Conservation (phyloP, 768 basidiomycete species). For the Boletus eberwhitei region DNA sequence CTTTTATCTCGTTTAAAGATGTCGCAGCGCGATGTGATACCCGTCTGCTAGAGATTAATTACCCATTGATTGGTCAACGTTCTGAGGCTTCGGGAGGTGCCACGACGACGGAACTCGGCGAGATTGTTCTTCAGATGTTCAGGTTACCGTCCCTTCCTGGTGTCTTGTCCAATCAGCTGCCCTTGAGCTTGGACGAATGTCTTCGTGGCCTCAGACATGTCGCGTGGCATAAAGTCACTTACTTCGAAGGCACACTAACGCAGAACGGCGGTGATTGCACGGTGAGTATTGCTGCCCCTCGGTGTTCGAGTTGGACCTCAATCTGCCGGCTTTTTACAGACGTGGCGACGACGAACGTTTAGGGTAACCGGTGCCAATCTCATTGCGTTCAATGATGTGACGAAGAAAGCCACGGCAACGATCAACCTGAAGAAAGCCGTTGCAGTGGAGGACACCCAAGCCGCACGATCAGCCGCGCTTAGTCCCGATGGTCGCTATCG, state of each 20-base stretch:
- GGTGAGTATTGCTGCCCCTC: slow-evolving; percentile 46
- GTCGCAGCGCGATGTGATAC: slow-evolving; percentile 81
- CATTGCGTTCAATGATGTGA: slow-evolving; percentile 90
- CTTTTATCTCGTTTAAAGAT: slow-evolving; percentile 87
- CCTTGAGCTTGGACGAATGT: slow-evolving; percentile 92
- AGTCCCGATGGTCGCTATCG: slow-evolving; percentile 43
- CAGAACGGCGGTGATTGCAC: slow-evolving; percentile 92
- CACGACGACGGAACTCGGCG: slow-evolving; percentile 73
- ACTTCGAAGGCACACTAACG: slow-evolving; percentile 89
- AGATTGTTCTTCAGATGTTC: slow-evolving; percentile 88
- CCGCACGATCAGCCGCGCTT: slow-evolving; percentile 43
- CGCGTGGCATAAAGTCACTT: slow-evolving; percentile 92
- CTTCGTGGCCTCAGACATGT: slow-evolving; percentile 83
- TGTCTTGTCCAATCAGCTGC: slow-evolving; percentile 69
- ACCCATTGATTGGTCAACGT: slow-evolving; percentile 77
- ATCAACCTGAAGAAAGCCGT: slow-evolving; percentile 86
- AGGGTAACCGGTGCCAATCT: slow-evolving; percentile 83
- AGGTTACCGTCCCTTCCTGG: slow-evolving; percentile 88
- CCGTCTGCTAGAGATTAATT: slow-evolving; percentile 76
- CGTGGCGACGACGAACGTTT: slow-evolving; percentile 79
- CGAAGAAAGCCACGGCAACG: slow-evolving; percentile 85
- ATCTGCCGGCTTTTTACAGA: slow-evolving; percentile 38
- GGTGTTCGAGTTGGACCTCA: background rate
- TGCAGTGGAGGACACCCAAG: slow-evolving; percentile 73
- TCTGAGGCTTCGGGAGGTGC: slow-evolving; percentile 50